These are phyloP conservation scores for Ascochyta viciae-villosae DNA, from an alignment of 2,329 filamentous ascomycete species.

Conservation along the genomic window DNA sequence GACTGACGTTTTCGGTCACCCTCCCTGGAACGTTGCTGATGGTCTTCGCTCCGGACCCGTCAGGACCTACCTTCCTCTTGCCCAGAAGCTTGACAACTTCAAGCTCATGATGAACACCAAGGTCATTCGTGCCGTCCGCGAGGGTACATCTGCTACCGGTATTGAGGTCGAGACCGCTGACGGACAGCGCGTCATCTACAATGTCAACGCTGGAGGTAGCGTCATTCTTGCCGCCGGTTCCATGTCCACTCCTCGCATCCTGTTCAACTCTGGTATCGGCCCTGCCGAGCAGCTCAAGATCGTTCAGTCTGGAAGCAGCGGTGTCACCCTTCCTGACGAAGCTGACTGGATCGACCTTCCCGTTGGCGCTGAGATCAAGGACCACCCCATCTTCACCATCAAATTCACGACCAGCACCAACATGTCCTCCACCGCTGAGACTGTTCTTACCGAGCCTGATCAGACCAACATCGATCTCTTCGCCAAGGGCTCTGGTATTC, in stretches of 20 bases:
- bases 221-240: constrained; percentile 72
- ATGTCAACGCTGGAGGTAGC: constrained; percentile 65
- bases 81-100: constrained; percentile 68
- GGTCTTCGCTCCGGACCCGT: constrained; percentile 73
- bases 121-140: constrained; percentile 69
- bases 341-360: constrained; percentile 59
- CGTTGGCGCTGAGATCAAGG: constrained; percentile 54
- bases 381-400: constrained; percentile 48
- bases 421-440: constrained; percentile 29
- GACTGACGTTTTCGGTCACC: constrained; percentile 65
- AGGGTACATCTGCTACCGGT: constrained; percentile 67
- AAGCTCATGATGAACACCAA: constrained; percentile 70
- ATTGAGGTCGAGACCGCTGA: constrained; percentile 61
- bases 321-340: constrained; percentile 51
- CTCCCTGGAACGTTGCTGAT: constrained; percentile 69
- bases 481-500: constrained; percentile 48
- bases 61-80: constrained; percentile 72
- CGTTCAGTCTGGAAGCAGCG: constrained; percentile 51
- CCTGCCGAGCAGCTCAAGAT: constrained; percentile 58
- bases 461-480: constrained; percentile 42
- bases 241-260: constrained; percentile 71
- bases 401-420: constrained; percentile 38
- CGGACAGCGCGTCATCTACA: constrained; percentile 56
- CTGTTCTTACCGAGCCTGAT: constrained; percentile 37
- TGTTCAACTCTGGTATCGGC: constrained; percentile 73